phyloP scores from a whole-genome alignment of 2,329 filamentous ascomycete species.

The Colletotrichum simmondsii region DNA sequence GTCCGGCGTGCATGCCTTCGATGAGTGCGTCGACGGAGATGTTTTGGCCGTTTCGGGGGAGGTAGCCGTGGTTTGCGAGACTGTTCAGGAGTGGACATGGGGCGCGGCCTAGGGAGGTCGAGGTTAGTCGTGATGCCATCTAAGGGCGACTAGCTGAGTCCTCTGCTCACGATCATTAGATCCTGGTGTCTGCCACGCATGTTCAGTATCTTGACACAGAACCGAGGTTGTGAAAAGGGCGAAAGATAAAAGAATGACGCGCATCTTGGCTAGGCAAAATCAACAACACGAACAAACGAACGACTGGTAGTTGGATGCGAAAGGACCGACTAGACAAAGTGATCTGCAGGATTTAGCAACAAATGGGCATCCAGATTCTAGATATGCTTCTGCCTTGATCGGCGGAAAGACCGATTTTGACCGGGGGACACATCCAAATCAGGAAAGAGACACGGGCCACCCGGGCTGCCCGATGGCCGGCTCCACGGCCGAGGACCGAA shows the following conservation, averaged over 20 bases:
- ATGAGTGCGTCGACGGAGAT: conserved; percentile 36
- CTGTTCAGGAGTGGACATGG: conserved; percentile 39
- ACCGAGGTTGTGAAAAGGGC: conserved; percentile 3
- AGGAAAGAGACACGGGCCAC: neutral
- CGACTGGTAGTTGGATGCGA: conserved; percentile 1
- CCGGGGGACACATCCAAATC: neutral
- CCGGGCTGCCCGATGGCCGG: conserved; percentile 9
- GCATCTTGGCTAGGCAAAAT: neutral
- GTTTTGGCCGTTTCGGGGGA: conserved; percentile 38
- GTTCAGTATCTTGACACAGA: conserved; percentile 4
- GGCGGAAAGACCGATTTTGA: conserved; percentile 11
- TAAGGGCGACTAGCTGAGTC: too few species aligned
- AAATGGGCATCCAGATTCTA: neutral
- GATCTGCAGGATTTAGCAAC: neutral
- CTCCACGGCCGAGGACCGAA: conserved; percentile 7
- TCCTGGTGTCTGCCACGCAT: conserved; percentile 12
- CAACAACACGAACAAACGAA: neutral
- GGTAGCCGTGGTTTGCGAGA: conserved; percentile 42
- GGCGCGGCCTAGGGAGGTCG: neutral
- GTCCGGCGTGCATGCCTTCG: conserved; percentile 26
- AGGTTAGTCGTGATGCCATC: neutral
- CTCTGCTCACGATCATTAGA: neutral
- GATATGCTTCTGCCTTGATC: conserved; percentile 22
- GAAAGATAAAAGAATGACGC: neutral
- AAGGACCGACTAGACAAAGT: too few species aligned